Percentiles rank a stretch among this genome's conserved stretches.
These are phyloP conservation scores for Pichia sp. DNA, from an alignment of 1,139 yeast species.

Conservation along the genomic window DNA sequence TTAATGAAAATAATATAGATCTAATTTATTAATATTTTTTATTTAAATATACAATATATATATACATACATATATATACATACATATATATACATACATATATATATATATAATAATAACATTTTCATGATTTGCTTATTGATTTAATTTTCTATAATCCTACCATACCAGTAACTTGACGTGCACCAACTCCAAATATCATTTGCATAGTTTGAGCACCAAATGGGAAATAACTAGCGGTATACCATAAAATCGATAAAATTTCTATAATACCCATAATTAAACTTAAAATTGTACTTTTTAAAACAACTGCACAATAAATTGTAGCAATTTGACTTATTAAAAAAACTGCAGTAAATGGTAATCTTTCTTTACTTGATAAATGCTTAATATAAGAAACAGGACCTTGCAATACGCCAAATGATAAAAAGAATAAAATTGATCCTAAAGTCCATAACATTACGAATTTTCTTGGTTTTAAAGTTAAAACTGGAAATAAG, in stretches of 20 bases:
- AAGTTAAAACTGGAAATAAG: slow-evolving; percentile 80
- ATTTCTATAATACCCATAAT: slow-evolving; percentile 72
- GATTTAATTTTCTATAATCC: slow-evolving; percentile 28
- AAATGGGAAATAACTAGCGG: slow-evolving; percentile 90
- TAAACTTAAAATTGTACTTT: slow-evolving; percentile 71
- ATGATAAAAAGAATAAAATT: slow-evolving; percentile 75
- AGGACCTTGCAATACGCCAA: slow-evolving; percentile 92
- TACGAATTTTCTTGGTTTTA: slow-evolving; percentile 89
- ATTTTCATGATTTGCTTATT: neutral
- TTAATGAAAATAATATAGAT: no score
- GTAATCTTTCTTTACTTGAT: slow-evolving; percentile 65
- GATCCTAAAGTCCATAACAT: slow-evolving; percentile 91
- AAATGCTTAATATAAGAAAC: slow-evolving; percentile 69
- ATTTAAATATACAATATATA: no score
- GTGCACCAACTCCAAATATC: slow-evolving; percentile 71
- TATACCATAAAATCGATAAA: slow-evolving; percentile 81
- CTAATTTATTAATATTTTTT: no score
- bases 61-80: neutral
- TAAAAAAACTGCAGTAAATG: slow-evolving; percentile 76
- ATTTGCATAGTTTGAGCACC: slow-evolving; percentile 79
- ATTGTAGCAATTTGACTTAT: slow-evolving; percentile 33
- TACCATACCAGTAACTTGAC: slow-evolving; percentile 62
- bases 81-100: neutral
- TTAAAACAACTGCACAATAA: slow-evolving; percentile 46
- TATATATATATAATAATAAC: slow-evolving; percentile 11